Base-by-base conservation (phyloP, 2,329 filamentous ascomycete genomes). In the Phaeomoniella chlamydospora region DNA sequence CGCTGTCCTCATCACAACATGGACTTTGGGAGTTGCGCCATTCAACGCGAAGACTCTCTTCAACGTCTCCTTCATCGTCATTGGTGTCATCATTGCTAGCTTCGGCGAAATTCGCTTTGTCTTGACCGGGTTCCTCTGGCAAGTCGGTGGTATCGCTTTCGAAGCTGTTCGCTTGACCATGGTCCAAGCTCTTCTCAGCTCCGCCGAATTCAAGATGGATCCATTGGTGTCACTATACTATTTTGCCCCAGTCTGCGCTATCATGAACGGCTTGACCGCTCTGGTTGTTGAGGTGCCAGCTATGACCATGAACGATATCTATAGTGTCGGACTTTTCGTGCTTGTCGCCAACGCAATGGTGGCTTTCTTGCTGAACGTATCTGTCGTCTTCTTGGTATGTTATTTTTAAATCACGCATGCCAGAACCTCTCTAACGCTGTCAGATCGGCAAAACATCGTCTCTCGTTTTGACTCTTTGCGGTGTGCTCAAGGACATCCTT, bases 41-140 rank as follows among this genome's bases (percentile, higher is more conserved):
- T 82, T 85, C 37, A 92, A 86, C 64, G 57, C 90, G 47, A 87
- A 77, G 66, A 81, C 85, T 34, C 79, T 98, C 50, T 72, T 83
- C 54, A 98, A 98, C 55, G 87, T 98, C 43, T 90, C 83, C 30
- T 72, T 88, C 55, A 98, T 98, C 50, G 90, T 96, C 36, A 59
- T 96, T 36, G 90, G 90, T 68, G 87, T 96, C 48, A 68, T 94
- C 46, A 85, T 98, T 53, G 90, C 90, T 34, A 94, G 88, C 1
- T 74, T 93, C 44, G 90, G 90, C 51, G 90, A 98, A 67, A 92
- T 98, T 60, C 78, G 87, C 56, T 98, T 98, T 55, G 80, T 62
- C 48, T 46, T 63, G 29, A 41, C 31, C 2, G 41, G 36, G 26
- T 75, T 81, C 56, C 42, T 77, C 19, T 80, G 71, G 59, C 84